Evolutionary conservation across 257 asterid species (phyloP).

Genomic region (Plectranthus barbatus): DNA sequence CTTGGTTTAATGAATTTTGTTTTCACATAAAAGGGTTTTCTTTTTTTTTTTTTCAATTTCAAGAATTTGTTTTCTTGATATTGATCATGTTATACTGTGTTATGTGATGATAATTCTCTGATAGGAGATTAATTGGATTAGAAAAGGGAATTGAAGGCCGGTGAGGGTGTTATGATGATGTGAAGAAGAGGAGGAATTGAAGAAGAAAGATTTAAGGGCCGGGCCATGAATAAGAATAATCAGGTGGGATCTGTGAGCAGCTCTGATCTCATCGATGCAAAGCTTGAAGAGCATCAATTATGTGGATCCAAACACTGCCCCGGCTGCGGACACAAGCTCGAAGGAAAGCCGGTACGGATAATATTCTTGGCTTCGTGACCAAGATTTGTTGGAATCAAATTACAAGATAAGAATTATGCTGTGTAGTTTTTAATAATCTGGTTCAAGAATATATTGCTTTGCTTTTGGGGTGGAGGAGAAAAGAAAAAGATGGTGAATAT

Average conservation of each 20-base stretch:
- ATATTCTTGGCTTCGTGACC: constrained; percentile 41
- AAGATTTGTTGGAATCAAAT: constrained; percentile 22
- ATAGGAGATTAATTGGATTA: background rate
- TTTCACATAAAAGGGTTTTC: background rate
- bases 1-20: too few relatives aligned
- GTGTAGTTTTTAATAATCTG: background rate
- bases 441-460: background rate
- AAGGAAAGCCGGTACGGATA: constrained; percentile 73
- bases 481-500: too few relatives aligned
- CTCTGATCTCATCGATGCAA: constrained; percentile 87
- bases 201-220: background rate
- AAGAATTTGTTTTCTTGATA: constrained; percentile 5
- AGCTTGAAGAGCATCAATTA: constrained; percentile 91
- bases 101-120: too few relatives aligned
- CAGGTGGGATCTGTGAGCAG: constrained; percentile 68
- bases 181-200: background rate
- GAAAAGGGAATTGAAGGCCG: background rate
- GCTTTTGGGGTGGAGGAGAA: background rate
- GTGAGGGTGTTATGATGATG: background rate
- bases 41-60: background rate
- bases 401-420: constrained; percentile 18
- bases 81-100: too few relatives aligned
- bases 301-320: constrained; percentile 97
- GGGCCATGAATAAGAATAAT: constrained; percentile 46
- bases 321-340: constrained; percentile 92